These are phyloP conservation scores for Ganoderma lingzhi DNA, from an alignment of 1,284 basidiomycete genomes.

Conservation along the genomic window DNA sequence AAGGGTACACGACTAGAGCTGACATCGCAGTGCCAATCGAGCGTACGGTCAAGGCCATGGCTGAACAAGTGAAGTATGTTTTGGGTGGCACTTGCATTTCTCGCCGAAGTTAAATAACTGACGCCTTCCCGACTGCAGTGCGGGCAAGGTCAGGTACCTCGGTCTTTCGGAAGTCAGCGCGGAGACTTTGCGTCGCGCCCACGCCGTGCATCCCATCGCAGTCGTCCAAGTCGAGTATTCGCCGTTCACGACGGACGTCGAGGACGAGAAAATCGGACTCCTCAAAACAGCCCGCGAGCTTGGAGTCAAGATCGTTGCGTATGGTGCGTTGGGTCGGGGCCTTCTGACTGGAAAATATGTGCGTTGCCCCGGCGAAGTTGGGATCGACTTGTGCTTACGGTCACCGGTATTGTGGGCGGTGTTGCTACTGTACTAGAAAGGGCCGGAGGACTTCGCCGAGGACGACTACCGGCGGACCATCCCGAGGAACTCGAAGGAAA, in stretches of 20 bases:
- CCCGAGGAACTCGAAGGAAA: constrained; percentile 50
- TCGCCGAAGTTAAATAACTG: too few relatives aligned
- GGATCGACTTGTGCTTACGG: background rate
- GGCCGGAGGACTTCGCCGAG: constrained; percentile 57
- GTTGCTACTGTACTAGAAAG: background rate
- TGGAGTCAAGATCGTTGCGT: constrained; percentile 54
- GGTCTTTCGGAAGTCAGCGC: constrained; percentile 70
- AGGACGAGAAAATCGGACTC: constrained; percentile 54
- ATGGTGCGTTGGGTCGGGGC: constrained; percentile 36
- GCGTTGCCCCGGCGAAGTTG: background rate
- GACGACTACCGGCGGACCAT: constrained; percentile 52
- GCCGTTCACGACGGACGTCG: constrained; percentile 65
- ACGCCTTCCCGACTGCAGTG: too few relatives aligned
- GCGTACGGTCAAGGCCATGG: constrained; percentile 42
- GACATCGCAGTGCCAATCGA: constrained; percentile 41
- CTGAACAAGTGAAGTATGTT: constrained; percentile 42
- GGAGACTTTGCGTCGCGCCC: constrained; percentile 67
- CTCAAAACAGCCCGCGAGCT: constrained; percentile 40
- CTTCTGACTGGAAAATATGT: constrained; percentile 1
- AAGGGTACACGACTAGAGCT: constrained; percentile 17
- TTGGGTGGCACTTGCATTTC: too few relatives aligned
- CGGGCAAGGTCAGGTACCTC: constrained; percentile 62
- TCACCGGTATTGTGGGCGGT: background rate
- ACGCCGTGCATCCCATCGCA: constrained; percentile 65
- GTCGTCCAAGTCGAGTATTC: constrained; percentile 73